A percentile compares a stretch with the other conserved stretches of the same genome.
phyloP scores from a whole-genome alignment of 225 moss, liverwort and hornwort species.

The Neckera pumila region DNA sequence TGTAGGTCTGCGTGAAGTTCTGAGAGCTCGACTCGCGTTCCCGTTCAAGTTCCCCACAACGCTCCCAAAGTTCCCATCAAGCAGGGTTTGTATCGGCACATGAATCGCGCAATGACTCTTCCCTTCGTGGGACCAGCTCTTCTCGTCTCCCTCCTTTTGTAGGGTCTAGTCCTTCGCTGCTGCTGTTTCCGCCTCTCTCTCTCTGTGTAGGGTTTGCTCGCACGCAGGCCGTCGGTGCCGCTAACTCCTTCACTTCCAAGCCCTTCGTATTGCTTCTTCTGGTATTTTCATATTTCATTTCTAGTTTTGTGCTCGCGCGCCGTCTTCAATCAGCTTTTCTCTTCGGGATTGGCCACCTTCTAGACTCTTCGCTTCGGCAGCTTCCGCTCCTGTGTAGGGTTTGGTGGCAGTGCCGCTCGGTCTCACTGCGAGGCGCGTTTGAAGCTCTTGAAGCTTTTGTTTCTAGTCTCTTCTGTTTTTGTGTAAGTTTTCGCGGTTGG shows the following conservation, averaged over 20 bases:
- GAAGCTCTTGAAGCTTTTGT: not conserved
- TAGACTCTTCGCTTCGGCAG: not conserved
- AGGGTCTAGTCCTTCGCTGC: not conserved
- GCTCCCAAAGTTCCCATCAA: not conserved
- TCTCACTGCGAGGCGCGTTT: not conserved
- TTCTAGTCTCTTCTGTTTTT: not conserved
- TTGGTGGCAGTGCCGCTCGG: not conserved
- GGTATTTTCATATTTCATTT: not conserved
- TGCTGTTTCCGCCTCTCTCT: not conserved
- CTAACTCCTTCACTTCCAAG: not conserved
- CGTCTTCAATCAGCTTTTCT: not conserved
- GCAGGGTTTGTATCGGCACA: constrained; percentile 6
- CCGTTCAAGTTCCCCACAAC: not conserved
- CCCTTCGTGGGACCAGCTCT: not conserved
- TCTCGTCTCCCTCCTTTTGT: not conserved
- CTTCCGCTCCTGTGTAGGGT: not conserved
- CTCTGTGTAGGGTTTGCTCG: not conserved
- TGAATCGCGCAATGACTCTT: not conserved
- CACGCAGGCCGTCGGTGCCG: not conserved
- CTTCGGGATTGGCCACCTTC: not conserved
- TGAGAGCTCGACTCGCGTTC: not conserved
- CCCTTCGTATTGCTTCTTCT: not conserved
- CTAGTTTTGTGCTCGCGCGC: not conserved
- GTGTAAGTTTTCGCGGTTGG: not conserved
- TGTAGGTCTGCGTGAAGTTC: too few species aligned